Conservation (phyloP, 345 rosid species). For the Citrus australasica region DNA sequence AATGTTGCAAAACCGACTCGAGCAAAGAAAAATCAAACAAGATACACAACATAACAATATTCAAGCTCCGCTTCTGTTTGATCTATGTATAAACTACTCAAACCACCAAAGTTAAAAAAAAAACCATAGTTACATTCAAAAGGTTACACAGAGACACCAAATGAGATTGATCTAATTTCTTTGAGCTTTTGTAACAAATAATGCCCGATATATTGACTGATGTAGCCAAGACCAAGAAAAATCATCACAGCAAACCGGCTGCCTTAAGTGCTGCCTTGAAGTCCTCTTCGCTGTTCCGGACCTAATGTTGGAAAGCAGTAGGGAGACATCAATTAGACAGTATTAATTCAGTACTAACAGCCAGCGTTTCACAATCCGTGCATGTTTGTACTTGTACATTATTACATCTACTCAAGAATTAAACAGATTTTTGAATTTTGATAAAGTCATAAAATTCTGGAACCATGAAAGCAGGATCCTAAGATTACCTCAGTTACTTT, state of each 20-base stretch:
- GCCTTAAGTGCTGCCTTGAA: constrained; percentile 44
- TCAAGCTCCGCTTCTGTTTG: neutral
- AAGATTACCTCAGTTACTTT: constrained; percentile 49
- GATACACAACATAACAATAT: neutral
- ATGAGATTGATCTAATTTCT: neutral
- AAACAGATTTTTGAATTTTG: too few species aligned
- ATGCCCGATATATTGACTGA: neutral
- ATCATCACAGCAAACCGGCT: constrained; percentile 46
- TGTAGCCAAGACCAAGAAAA: neutral
- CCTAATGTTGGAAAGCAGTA: constrained; percentile 25
- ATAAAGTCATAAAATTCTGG: neutral
- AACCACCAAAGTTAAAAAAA: neutral
- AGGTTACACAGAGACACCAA: neutral
- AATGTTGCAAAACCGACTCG: neutral
- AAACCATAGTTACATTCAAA: neutral
- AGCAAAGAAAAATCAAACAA: neutral
- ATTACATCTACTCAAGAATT: too few species aligned
- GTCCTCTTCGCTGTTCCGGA: constrained; percentile 46
- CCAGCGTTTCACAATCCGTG: too few species aligned
- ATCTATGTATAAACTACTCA: neutral
- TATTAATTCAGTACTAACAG: neutral
- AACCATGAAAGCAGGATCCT: neutral
- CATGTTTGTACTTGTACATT: too few species aligned
- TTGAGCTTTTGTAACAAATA: neutral
- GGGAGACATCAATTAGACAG: neutral